Evolutionary conservation across 257 asterid genomes (phyloP).

Genomic region (Penstemon eatonii): DNA sequence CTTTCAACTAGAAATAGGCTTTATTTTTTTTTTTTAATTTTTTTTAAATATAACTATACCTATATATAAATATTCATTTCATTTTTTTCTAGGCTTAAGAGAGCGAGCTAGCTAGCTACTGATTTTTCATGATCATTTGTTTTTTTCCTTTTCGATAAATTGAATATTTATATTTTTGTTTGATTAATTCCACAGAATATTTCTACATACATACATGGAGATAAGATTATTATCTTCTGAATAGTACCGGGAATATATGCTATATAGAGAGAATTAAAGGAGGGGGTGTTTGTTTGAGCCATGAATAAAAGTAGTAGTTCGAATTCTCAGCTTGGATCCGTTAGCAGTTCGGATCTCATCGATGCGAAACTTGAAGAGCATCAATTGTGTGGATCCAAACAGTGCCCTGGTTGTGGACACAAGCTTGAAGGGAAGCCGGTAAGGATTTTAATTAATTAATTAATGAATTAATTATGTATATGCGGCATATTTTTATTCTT

Average conservation of each 20-base stretch:
- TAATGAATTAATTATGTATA: not conserved
- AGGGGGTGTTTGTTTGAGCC: slow-evolving; percentile 26
- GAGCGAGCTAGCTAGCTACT: not conserved
- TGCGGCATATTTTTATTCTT: slow-evolving; percentile 34
- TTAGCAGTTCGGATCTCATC: slow-evolving; percentile 83
- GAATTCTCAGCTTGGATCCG: slow-evolving; percentile 51
- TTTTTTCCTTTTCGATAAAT: not conserved
- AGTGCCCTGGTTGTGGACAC: slow-evolving; percentile 98
- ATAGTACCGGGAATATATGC: not conserved
- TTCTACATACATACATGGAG: not conserved
- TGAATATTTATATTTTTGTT: not conserved
- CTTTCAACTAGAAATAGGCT: too few relatives aligned
- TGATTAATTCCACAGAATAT: not conserved
- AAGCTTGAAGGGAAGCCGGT: slow-evolving; percentile 93
- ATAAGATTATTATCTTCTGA: slow-evolving; percentile 7
- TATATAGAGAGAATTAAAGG: not conserved
- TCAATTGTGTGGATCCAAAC: slow-evolving; percentile 90
- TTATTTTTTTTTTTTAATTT: not conserved
- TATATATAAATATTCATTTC: not conserved
- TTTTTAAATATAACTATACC: not conserved
- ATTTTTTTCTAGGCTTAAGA: not conserved
- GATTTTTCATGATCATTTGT: slow-evolving; percentile 13
- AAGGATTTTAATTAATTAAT: slow-evolving; percentile 17
- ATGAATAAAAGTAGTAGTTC: slow-evolving; percentile 54
- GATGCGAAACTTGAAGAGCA: slow-evolving; percentile 97